phyloP scores from a whole-genome alignment of 257 asterid species.

The Voacanga thouarsii region DNA sequence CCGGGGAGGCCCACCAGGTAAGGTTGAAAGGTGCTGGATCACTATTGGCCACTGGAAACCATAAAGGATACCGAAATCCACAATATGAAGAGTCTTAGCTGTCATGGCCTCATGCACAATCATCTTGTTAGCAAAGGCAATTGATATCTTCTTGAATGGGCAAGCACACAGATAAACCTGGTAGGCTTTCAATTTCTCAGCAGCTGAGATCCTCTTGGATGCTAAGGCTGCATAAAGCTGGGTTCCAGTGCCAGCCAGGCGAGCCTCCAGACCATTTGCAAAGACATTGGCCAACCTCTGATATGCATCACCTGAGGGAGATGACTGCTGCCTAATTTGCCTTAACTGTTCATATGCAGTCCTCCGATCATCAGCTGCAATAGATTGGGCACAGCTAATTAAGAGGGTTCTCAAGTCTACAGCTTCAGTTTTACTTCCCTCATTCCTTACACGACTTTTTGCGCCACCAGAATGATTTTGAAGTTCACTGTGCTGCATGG shows the following conservation, averaged over 20 bases:
- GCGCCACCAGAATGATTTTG: constrained; percentile 34
- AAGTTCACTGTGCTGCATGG: constrained; percentile 24
- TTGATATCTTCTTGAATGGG: constrained; percentile 72
- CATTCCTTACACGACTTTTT: constrained; percentile 42
- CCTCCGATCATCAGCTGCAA: constrained; percentile 69
- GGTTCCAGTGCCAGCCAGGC: constrained; percentile 74
- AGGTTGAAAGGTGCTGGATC: constrained; percentile 59
- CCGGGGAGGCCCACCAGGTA: constrained; percentile 61
- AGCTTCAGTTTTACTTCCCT: constrained; percentile 43
- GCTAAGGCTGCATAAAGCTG: constrained; percentile 61
- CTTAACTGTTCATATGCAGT: constrained; percentile 66
- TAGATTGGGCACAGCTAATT: constrained; percentile 76
- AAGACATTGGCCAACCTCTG: constrained; percentile 77
- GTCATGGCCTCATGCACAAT: constrained; percentile 39
- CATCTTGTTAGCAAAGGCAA: constrained; percentile 61
- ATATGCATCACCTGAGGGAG: constrained; percentile 65
- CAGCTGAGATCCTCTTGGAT: constrained; percentile 56
- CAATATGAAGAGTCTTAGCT: constrained; percentile 58
- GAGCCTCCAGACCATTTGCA: constrained; percentile 78
- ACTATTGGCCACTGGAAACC: constrained; percentile 94
- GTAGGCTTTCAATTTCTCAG: constrained; percentile 77
- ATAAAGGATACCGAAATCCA: constrained; percentile 77
- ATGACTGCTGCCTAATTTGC: constrained; percentile 66
- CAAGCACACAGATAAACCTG: constrained; percentile 65
- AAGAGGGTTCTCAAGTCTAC: constrained; percentile 75